Evolutionary conservation across 2,329 filamentous ascomycete species (phyloP).

Genomic region (Ophiostoma populinum): DNA sequence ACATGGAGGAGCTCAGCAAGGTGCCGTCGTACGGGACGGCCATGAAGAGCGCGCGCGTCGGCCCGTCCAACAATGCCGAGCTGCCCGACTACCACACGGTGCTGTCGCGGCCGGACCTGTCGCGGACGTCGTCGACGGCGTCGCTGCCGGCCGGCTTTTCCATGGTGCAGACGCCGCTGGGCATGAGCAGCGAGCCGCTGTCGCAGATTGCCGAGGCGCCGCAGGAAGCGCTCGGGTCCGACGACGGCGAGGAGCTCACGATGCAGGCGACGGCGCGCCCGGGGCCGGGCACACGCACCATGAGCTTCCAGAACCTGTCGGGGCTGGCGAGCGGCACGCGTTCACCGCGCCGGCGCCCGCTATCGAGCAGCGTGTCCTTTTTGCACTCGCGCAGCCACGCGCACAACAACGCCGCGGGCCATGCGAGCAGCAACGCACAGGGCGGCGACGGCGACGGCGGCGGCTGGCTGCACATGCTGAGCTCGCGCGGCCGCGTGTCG

Average conservation of each 20-base stretch:
- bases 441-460: slow-evolving; percentile 17
- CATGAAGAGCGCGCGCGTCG: slow-evolving; percentile 41
- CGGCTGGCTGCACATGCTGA: slow-evolving; percentile 20
- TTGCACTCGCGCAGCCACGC: slow-evolving; percentile 11
- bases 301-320: slow-evolving; percentile 5
- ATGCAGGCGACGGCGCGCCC: neutral
- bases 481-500: slow-evolving; percentile 18
- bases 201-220: slow-evolving; percentile 16
- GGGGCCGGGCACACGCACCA: neutral
- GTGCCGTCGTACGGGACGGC: slow-evolving; percentile 67
- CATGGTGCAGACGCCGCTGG: neutral
- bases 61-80: slow-evolving; percentile 25
- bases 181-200: slow-evolving; percentile 11
- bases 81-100: slow-evolving; percentile 54
- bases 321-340: neutral
- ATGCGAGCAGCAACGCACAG: neutral
- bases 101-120: slow-evolving; percentile 24
- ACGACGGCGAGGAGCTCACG: neutral
- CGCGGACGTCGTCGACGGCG: slow-evolving; percentile 24
- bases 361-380: slow-evolving; percentile 13
- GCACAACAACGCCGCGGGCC: no score
- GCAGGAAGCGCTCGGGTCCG: slow-evolving; percentile 4
- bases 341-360: slow-evolving; percentile 10
- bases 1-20: slow-evolving; percentile 49
- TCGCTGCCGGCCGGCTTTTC: neutral